phyloP scores from a whole-genome alignment of 2,329 filamentous ascomycete genomes.

The Colletotrichum lentis region DNA sequence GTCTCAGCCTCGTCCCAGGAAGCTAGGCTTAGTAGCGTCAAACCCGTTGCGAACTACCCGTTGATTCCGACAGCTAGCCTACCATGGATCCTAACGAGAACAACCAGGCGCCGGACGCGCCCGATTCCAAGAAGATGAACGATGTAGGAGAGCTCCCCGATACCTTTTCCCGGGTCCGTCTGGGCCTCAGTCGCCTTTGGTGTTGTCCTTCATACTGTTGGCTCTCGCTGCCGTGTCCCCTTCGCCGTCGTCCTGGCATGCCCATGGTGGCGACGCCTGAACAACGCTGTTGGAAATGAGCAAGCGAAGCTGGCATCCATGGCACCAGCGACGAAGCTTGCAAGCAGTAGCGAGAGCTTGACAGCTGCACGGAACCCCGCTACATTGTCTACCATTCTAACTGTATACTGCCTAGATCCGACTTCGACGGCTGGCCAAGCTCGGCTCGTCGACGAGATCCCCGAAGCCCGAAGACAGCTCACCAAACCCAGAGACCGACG shows the following conservation, averaged over 20 bases:
- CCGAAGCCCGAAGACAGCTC: slow-evolving; percentile 46
- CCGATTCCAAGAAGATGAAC: slow-evolving; percentile 67
- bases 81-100: slow-evolving; percentile 57
- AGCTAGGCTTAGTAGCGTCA: neutral
- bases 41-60: neutral
- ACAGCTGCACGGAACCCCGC: no score
- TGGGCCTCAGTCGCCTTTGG: slow-evolving; percentile 17
- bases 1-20: slow-evolving; percentile 13
- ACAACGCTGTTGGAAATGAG: neutral
- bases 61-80: neutral
- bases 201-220: neutral
- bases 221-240: neutral
- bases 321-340: neutral
- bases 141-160: slow-evolving; percentile 50
- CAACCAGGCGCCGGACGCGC: slow-evolving; percentile 59
- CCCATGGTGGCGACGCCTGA: neutral
- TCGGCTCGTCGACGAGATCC: slow-evolving; percentile 50
- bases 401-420: slow-evolving; percentile 51
- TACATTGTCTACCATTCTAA: slow-evolving; percentile 1
- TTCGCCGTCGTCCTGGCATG: neutral
- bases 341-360: neutral
- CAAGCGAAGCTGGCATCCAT: neutral
- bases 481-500: slow-evolving; percentile 2
- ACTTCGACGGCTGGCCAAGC: slow-evolving; percentile 58
- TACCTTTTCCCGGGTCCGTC: neutral